phyloP scores from a whole-genome alignment of 768 basidiomycete species.

The Pleurotus tuoliensis region DNA sequence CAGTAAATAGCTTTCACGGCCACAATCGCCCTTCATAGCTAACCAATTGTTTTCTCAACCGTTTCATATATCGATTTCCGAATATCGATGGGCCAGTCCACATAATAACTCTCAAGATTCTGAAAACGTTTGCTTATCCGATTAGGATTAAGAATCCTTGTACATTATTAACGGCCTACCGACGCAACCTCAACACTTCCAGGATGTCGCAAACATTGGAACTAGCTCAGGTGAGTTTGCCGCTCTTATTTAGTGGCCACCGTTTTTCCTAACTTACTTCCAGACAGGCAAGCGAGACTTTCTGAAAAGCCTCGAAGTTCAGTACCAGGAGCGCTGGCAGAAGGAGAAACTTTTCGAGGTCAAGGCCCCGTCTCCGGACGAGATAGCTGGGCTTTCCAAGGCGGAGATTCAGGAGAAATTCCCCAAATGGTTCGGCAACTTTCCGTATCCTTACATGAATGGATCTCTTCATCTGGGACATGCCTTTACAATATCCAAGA shows the following conservation, averaged over 20 bases:
- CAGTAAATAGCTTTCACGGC: neutral
- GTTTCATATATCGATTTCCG: no score
- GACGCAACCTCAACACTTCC: conserved; percentile 12
- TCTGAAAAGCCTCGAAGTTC: conserved; percentile 75
- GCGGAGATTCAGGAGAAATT: conserved; percentile 68
- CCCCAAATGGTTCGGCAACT: conserved; percentile 98
- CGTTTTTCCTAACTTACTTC: conserved; percentile 9
- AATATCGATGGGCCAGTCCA: neutral
- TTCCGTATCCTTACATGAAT: conserved; percentile 98
- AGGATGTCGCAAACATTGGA: conserved; percentile 64
- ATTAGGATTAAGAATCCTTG: conserved; percentile 31
- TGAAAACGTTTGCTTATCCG: conserved; percentile 19
- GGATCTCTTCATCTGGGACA: conserved; percentile 96
- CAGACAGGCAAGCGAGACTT: conserved; percentile 95
- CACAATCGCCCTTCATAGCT: neutral
- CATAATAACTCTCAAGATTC: neutral
- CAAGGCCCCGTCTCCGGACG: conserved; percentile 68
- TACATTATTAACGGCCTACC: conserved; percentile 25
- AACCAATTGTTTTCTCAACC: neutral
- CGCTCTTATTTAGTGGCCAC: neutral
- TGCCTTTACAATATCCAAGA: conserved; percentile 96
- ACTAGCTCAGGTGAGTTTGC: conserved; percentile 48
- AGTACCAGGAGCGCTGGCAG: conserved; percentile 82
- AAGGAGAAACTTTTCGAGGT: conserved; percentile 78
- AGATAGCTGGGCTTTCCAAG: conserved; percentile 58